Evolutionary conservation across 306 rosid species (phyloP).

Genomic region (Oxytropis ochrocephala): DNA sequence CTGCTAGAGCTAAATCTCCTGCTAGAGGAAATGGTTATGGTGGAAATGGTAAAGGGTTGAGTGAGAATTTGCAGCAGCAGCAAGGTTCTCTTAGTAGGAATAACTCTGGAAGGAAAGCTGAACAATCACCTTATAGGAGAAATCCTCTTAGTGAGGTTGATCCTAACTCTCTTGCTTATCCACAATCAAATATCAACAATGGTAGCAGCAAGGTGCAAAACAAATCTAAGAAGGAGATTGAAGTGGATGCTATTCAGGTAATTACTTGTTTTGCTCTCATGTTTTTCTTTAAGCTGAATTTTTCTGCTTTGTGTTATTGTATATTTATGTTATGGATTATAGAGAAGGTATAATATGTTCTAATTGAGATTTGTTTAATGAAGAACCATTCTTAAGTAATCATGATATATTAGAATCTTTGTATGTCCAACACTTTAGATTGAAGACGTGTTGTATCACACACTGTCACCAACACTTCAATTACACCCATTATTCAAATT

Average conservation of each 20-base stretch:
- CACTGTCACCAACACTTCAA: too few species aligned
- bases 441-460: too few species aligned
- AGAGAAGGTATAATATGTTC: not conserved
- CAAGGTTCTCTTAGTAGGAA: slow-evolving; percentile 76
- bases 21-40: slow-evolving; percentile 40
- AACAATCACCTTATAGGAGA: slow-evolving; percentile 84
- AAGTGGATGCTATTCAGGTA: slow-evolving; percentile 55
- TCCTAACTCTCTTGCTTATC: slow-evolving; percentile 52
- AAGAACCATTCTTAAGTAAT: too few species aligned
- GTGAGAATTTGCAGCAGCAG: slow-evolving; percentile 36
- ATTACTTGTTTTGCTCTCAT: not conserved
- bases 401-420: too few species aligned
- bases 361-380: not conserved
- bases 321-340: not conserved
- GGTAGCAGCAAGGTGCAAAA: slow-evolving; percentile 31
- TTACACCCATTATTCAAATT: too few species aligned
- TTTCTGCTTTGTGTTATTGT: not conserved
- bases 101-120: slow-evolving; percentile 80
- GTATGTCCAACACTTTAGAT: too few species aligned
- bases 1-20: slow-evolving; percentile 60
- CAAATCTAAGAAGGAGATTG: slow-evolving; percentile 43
- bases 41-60: slow-evolving; percentile 26
- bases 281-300: not conserved
- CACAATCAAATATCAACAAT: slow-evolving; percentile 44
- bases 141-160: slow-evolving; percentile 80